Evolutionary conservation across 768 basidiomycete genomes (phyloP).

Genomic region (Macrolepiota fuliginosa): DNA sequence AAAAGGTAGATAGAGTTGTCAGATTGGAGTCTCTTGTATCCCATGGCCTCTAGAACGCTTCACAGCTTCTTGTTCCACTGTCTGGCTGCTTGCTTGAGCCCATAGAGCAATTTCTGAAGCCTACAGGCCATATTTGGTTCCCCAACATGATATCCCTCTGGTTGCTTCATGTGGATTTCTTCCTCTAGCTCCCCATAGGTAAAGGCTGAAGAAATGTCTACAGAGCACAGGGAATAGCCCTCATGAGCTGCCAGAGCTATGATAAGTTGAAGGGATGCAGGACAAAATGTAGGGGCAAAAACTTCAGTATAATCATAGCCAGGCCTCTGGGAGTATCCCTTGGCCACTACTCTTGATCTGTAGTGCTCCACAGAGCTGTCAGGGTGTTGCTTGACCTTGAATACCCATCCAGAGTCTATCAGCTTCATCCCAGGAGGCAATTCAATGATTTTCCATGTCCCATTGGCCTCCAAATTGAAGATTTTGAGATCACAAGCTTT

Average conservation of each 20-base stretch:
- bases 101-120: too few species aligned
- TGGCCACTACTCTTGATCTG: too few species aligned
- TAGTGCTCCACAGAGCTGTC: neutral
- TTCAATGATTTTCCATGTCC: constrained; percentile 8
- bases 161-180: too few species aligned
- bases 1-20: constrained; percentile 25
- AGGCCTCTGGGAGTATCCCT: too few species aligned
- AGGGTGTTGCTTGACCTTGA: neutral
- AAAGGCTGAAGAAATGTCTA: too few species aligned
- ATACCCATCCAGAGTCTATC: constrained; percentile 4
- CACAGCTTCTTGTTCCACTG: constrained; percentile 34
- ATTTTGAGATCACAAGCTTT: too few species aligned
- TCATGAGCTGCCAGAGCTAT: too few species aligned
- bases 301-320: constrained; percentile 37
- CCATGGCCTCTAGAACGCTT: constrained; percentile 16
- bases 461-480: too few species aligned
- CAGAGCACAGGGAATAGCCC: constrained; percentile 26
- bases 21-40: constrained; percentile 21
- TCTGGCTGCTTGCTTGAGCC: constrained; percentile 38
- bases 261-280: constrained; percentile 19
- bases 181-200: too few species aligned
- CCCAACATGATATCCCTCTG: too few species aligned
- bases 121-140: too few species aligned
- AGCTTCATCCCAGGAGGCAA: constrained; percentile 2
- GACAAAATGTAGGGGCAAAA: constrained; percentile 27